Evolutionary conservation across 208 protist genomes (phyloP).

Genomic region (Endotrypanum monterogeii): DNA sequence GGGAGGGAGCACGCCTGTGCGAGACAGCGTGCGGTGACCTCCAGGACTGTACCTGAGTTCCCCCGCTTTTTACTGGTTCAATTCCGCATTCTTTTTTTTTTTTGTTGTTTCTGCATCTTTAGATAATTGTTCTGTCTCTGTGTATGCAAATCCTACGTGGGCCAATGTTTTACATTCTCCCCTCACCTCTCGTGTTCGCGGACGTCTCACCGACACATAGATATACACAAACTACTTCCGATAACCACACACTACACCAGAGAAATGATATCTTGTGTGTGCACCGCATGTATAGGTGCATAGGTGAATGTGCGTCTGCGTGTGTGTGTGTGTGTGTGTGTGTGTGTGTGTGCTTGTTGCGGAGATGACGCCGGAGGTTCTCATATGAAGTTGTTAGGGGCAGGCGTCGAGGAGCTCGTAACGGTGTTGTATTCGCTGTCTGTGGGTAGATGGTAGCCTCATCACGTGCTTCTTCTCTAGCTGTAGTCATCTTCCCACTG

Average conservation of each 20-base stretch:
- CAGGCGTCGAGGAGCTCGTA: too few relatives aligned
- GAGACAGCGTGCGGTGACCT: background rate
- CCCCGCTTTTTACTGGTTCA: background rate
- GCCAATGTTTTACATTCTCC: background rate
- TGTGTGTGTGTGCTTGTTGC: too few relatives aligned
- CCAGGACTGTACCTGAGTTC: background rate
- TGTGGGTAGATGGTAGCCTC: background rate
- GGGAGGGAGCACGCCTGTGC: background rate
- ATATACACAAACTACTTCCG: background rate
- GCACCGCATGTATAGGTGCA: too few relatives aligned
- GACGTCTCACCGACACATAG: background rate
- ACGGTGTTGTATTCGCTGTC: background rate
- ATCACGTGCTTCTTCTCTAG: background rate
- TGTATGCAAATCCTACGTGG: background rate
- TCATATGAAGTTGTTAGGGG: too few relatives aligned
- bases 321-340: background rate
- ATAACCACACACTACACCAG: background rate
- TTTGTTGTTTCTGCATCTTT: constrained; percentile 4
- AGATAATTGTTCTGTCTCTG: constrained; percentile 2
- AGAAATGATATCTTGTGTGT: constrained; percentile 2
- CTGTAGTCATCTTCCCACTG: background rate
- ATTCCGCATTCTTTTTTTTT: constrained; percentile 1
- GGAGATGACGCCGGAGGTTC: too few relatives aligned
- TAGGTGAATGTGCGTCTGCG: too few relatives aligned
- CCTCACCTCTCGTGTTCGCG: background rate